Evolutionary conservation across 768 basidiomycete species (phyloP).

Genomic region (Amanita molliuscula): DNA sequence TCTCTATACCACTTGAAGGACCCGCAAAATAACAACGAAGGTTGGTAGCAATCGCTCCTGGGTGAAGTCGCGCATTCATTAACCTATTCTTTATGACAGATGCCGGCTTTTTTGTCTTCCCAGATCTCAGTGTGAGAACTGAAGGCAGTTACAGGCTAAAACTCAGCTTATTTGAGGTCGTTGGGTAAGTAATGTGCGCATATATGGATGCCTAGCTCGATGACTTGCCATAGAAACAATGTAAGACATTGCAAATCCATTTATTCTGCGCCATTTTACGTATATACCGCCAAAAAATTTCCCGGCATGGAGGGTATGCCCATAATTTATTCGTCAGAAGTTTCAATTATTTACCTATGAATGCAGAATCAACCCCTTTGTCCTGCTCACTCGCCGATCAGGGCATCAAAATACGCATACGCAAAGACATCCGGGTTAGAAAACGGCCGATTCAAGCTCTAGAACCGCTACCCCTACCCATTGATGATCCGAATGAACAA

Average conservation of each 20-base stretch:
- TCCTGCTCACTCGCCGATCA: slow-evolving; percentile 91
- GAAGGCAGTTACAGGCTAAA: slow-evolving; percentile 83
- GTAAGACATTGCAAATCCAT: slow-evolving; percentile 89
- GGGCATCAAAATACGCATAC: slow-evolving; percentile 90
- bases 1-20: slow-evolving; percentile 88
- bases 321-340: not conserved
- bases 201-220: not conserved
- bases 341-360: not conserved
- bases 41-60: slow-evolving; percentile 11
- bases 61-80: not conserved
- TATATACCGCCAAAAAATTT: slow-evolving; percentile 94
- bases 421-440: slow-evolving; percentile 82
- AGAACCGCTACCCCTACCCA: slow-evolving; percentile 20
- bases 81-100: slow-evolving; percentile 32
- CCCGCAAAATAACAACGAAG: slow-evolving; percentile 39
- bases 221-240: slow-evolving; percentile 42
- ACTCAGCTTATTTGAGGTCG: slow-evolving; percentile 76
- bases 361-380: slow-evolving; percentile 76
- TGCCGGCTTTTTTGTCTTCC: slow-evolving; percentile 95
- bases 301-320: slow-evolving; percentile 87
- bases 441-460: slow-evolving; percentile 47
- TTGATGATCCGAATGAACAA: slow-evolving; percentile 16
- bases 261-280: slow-evolving; percentile 83
- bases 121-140: slow-evolving; percentile 84
- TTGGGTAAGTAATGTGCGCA: slow-evolving; percentile 50